Evolutionary conservation across 805 yeast species (phyloP).

Genomic region (Saccharomyces eubayanus): DNA sequence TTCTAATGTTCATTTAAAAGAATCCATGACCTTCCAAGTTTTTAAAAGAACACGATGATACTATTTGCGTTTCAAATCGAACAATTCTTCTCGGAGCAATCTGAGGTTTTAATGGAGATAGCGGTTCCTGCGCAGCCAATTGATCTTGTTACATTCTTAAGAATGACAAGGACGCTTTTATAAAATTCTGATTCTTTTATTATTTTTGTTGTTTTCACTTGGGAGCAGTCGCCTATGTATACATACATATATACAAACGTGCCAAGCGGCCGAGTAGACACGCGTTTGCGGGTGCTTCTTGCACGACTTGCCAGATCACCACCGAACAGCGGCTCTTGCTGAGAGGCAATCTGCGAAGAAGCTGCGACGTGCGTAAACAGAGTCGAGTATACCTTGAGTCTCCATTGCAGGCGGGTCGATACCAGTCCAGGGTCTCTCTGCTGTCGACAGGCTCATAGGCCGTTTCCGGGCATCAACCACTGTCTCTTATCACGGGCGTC

Average conservation of each 20-base stretch:
- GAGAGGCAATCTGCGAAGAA: neutral
- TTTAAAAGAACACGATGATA: constrained; percentile 32
- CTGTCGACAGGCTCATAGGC: neutral
- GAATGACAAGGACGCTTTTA: constrained; percentile 31
- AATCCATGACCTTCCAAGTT: constrained; percentile 34
- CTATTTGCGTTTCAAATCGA: constrained; percentile 30
- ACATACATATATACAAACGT: neutral
- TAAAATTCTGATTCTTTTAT: constrained; percentile 33
- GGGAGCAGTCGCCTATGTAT: neutral
- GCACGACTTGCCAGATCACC: neutral
- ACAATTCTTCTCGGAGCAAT: constrained; percentile 28
- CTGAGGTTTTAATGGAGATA: constrained; percentile 32
- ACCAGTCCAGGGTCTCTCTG: neutral
- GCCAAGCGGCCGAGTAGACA: neutral
- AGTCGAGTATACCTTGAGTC: neutral
- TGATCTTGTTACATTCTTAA: constrained; percentile 32
- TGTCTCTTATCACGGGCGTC: neutral
- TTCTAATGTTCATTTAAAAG: constrained; percentile 5
- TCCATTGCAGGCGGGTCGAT: neutral
- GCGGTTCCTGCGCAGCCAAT: constrained; percentile 33
- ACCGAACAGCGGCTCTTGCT: neutral
- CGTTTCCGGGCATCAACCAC: neutral
- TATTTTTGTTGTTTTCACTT: neutral
- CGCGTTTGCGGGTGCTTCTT: too few species aligned
- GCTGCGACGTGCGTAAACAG: neutral